Evolutionary conservation across 2,329 filamentous ascomycete genomes (phyloP).

Genomic region (Penicillium sp.): DNA sequence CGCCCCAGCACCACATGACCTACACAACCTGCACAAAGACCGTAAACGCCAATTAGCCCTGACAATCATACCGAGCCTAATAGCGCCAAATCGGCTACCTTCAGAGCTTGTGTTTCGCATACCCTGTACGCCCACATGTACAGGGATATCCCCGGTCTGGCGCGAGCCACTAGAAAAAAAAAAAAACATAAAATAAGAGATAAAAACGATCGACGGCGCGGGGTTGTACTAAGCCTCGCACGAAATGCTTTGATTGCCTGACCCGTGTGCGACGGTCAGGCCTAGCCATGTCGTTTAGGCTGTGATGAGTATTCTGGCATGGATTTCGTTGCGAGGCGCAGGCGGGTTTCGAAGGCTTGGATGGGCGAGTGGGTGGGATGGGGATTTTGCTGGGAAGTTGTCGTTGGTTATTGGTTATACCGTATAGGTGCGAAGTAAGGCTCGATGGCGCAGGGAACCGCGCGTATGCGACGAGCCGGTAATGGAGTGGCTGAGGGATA

Average conservation of each 20-base stretch:
- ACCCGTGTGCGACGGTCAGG: background rate
- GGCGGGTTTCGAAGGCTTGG: background rate
- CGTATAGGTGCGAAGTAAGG: too few species aligned
- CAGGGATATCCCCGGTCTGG: background rate
- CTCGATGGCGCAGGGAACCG: too few species aligned
- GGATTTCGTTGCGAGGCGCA: background rate
- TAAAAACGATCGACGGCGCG: background rate
- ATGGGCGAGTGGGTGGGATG: background rate
- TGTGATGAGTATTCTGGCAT: background rate
- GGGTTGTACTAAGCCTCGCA: constrained; percentile 1
- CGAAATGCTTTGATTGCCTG: constrained; percentile 2
- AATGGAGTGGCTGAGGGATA: too few species aligned
- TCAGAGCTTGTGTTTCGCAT: too few species aligned
- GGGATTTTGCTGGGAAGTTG: too few species aligned
- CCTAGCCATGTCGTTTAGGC: background rate
- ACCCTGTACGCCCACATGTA: too few species aligned
- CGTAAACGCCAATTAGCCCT: too few species aligned
- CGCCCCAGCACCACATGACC: constrained; percentile 3
- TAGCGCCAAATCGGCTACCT: too few species aligned
- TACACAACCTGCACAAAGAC: background rate
- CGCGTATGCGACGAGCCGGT: too few species aligned
- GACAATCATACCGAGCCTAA: background rate
- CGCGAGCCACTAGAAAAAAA: background rate
- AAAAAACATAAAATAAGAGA: background rate
- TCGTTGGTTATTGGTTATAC: too few species aligned